These are phyloP conservation scores for Fagopyrum tataricum DNA, from an alignment of 148 eudicot genomes.

Conservation along the genomic window DNA sequence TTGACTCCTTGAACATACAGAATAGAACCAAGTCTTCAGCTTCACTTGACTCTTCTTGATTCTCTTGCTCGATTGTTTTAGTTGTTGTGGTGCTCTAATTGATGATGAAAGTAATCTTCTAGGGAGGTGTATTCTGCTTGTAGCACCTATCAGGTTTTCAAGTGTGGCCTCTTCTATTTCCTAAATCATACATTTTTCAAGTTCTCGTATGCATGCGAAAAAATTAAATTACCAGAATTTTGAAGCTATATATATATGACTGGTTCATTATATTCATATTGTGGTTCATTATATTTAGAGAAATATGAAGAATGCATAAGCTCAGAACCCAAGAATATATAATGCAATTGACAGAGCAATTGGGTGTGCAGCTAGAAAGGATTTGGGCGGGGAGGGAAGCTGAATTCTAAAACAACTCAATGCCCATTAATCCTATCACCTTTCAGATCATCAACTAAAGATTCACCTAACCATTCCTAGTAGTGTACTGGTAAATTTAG, in stretches of 20 bases:
- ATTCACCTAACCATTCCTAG: background rate
- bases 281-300: no score
- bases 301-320: no score
- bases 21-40: background rate
- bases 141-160: background rate
- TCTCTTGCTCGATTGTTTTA: background rate
- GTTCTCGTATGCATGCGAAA: no score
- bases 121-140: background rate
- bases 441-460: background rate
- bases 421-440: background rate
- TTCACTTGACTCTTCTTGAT: conserved; percentile 1
- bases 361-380: background rate
- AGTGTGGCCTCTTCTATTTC: background rate
- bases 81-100: background rate
- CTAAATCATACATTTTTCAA: conserved; percentile 6
- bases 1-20: background rate
- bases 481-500: background rate
- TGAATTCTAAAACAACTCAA: background rate
- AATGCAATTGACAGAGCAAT: no score
- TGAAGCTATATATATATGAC: no score
- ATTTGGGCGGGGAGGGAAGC: background rate
- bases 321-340: no score
- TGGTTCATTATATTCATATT: no score
- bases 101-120: background rate
- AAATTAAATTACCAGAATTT: no score